Percentiles rank a stretch among this genome's conserved stretches.
These are phyloP conservation scores for Penicillium sp. DNA, from an alignment of 2,329 filamentous ascomycete species.

Conservation along the genomic window DNA sequence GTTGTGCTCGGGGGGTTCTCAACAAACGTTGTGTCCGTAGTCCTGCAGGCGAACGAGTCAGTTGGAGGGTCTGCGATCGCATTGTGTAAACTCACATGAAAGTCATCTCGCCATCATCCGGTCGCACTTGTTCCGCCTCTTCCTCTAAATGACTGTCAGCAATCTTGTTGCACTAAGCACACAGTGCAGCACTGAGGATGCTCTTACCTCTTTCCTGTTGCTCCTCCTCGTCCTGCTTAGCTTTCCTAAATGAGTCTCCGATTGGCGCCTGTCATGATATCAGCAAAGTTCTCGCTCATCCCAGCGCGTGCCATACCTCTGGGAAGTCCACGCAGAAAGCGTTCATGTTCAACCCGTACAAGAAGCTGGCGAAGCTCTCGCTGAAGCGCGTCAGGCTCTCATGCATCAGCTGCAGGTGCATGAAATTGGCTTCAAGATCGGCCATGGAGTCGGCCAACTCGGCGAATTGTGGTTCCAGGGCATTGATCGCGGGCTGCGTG, in stretches of 20 bases:
- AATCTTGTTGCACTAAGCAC: background rate
- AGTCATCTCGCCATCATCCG: conserved; percentile 69
- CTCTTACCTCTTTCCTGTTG: conserved; percentile 31
- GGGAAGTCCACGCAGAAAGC: conserved; percentile 98
- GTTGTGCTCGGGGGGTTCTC: conserved; percentile 69
- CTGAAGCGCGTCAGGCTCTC: conserved; percentile 90
- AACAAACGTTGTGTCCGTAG: conserved; percentile 87
- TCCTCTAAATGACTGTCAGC: conserved; percentile 31
- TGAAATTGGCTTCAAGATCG: conserved; percentile 94
- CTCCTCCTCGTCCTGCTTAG: conserved; percentile 57
- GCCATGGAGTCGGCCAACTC: conserved; percentile 93
- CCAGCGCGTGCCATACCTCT: conserved; percentile 60
- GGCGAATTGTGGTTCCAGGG: conserved; percentile 85
- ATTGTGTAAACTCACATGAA: conserved; percentile 66
- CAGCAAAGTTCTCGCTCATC: background rate
- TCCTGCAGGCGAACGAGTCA: conserved; percentile 55
- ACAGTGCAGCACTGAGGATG: background rate
- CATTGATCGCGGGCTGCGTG: conserved; percentile 68
- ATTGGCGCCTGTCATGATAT: conserved; percentile 68
- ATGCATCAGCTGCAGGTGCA: conserved; percentile 96
- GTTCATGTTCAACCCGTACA: conserved; percentile 98
- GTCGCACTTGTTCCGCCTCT: conserved; percentile 33
- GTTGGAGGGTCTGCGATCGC: background rate
- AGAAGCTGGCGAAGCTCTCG: conserved; percentile 92
- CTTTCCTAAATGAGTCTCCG: conserved; percentile 75